Conservation (phyloP, 805 yeast genomes). For the Ogataea salicorniae region DNA sequence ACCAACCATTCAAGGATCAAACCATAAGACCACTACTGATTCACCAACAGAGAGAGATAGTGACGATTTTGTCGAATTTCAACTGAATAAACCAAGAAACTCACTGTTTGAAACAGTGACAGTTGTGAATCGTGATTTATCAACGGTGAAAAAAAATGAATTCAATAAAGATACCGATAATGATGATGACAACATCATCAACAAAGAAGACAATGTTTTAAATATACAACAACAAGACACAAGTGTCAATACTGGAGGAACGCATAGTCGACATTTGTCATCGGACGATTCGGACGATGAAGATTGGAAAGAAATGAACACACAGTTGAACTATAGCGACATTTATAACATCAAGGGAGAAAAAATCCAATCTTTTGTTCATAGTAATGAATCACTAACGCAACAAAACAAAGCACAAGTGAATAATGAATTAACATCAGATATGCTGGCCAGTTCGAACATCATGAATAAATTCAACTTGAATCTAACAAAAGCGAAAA, state of each 20-base stretch:
- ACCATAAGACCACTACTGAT: not conserved
- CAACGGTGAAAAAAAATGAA: slow-evolving; percentile 2
- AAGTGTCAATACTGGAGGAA: not conserved
- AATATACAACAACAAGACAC: not conserved
- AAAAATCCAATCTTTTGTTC: slow-evolving; percentile 38
- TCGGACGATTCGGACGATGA: slow-evolving; percentile 32
- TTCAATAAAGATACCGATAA: slow-evolving; percentile 30
- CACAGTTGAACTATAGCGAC: slow-evolving; percentile 63
- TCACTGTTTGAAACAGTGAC: slow-evolving; percentile 16
- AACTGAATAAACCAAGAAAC: slow-evolving; percentile 11
- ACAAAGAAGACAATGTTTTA: not conserved
- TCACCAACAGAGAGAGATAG: slow-evolving; percentile 4
- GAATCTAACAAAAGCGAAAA: slow-evolving; percentile 5
- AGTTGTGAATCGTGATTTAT: slow-evolving; percentile 15
- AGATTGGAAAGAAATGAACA: slow-evolving; percentile 85
- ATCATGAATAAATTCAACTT: slow-evolving; percentile 1
- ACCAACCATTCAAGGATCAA: not conserved
- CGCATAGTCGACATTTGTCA: slow-evolving; percentile 1
- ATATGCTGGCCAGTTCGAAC: not conserved
- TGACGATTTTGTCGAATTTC: slow-evolving; percentile 27
- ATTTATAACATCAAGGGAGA: slow-evolving; percentile 79
- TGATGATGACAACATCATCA: not conserved
- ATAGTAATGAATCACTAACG: slow-evolving; percentile 23
- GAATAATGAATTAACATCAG: not conserved
- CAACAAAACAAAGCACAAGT: slow-evolving; percentile 3